Conservation (phyloP, 1,139 yeast genomes). For the Yamadazyma diddensiae region DNA sequence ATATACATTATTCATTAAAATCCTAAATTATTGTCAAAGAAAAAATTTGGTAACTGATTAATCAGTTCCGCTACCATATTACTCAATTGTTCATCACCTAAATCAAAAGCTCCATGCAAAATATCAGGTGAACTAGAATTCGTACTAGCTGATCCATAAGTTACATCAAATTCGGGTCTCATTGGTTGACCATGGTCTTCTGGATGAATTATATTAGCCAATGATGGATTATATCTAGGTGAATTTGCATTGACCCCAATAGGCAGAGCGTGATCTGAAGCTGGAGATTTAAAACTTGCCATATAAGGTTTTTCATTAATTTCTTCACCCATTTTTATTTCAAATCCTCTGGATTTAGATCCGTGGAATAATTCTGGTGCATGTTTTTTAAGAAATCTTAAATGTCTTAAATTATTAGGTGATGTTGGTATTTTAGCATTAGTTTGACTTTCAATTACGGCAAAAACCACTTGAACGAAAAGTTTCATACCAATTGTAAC, state of each 20-base stretch:
- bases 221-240: slow-evolving; percentile 23
- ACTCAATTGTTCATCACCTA: slow-evolving; percentile 11
- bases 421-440: slow-evolving; percentile 1
- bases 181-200: slow-evolving; percentile 1
- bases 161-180: background rate
- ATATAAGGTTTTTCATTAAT: slow-evolving; percentile 1
- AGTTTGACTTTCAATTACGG: slow-evolving; percentile 14
- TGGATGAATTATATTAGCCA: slow-evolving; percentile 22
- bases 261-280: too few species aligned
- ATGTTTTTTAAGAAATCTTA: slow-evolving; percentile 5
- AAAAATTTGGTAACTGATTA: slow-evolving; percentile 34
- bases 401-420: slow-evolving; percentile 6
- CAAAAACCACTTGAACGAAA: slow-evolving; percentile 20
- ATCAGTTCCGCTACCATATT: slow-evolving; percentile 13
- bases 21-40: slow-evolving; percentile 38
- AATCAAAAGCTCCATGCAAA: slow-evolving; percentile 5
- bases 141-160: background rate
- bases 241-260: slow-evolving; percentile 11
- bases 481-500: slow-evolving; percentile 18
- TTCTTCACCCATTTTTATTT: slow-evolving; percentile 4
- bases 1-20: too few species aligned
- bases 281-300: too few species aligned
- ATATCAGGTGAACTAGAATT: slow-evolving; percentile 8
- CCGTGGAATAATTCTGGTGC: slow-evolving; percentile 13
- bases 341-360: slow-evolving; percentile 2